Base-by-base conservation (phyloP, 2,329 filamentous ascomycete species). In the Phoma sp. region DNA sequence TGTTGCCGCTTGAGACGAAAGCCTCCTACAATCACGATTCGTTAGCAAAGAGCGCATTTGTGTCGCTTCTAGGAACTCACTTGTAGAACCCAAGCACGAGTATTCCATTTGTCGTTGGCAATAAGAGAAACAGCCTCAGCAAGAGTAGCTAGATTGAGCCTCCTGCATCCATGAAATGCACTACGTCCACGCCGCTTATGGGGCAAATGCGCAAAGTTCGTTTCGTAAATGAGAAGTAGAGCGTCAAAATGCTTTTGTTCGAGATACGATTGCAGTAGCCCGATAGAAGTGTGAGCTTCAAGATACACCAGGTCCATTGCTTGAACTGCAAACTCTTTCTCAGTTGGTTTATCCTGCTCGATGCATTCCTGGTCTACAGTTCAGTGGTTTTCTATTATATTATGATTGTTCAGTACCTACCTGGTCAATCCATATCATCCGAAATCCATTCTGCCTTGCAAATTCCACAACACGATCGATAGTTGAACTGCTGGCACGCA, bases 351-450 rank as follows among this genome's bases (percentile, higher is more conserved):
- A 5, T 42, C 39, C 25, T 42, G 39, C n/a, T 42, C 39, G 10
- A 42, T 42, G n/a, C 24, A 42, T 30, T 42, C 39, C 39, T 30
- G 7, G 4, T 8, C 8, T 18, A 4, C 38, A 40, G 11, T 18
- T 40, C 3, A 40, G 38, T 27, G 25, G 25, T 27, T 27, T 27
- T 8, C 25, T 27, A 27, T 27, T 27, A 27, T 27, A 27, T 40
- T 23, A 42, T 14, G 11, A 18, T 3, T 13, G 13, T 30, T 24
- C 10, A 42, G 25, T n/a, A n/a, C 39, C 11, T 30, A 42, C 39
- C 25, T 42, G 39, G 9, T 42, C 39, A 7, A 42, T 42, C 39
- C 39, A 42, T 30, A 42, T 42, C 39, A 42, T 42, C 8, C 39
- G 39, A 30, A 30, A 42, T 8, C 24, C 39, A 18, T 42, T 42